Evolutionary conservation across 768 basidiomycete genomes (phyloP).

Genomic region (Boletus barrowsii): DNA sequence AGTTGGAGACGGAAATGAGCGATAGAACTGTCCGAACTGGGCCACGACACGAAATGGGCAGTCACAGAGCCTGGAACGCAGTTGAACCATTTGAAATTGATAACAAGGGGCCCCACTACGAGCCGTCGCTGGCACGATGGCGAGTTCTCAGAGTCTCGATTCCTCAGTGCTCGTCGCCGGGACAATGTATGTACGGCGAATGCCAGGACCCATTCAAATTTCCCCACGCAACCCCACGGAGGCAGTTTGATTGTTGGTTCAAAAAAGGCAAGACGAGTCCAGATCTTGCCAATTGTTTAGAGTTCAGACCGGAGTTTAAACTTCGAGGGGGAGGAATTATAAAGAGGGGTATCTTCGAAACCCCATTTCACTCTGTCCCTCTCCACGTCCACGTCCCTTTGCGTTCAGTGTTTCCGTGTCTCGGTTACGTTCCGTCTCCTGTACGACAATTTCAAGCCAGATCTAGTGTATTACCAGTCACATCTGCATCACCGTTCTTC

Average conservation of each 20-base stretch:
- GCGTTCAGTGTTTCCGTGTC: constrained; percentile 48
- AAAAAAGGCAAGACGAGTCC: constrained; percentile 22
- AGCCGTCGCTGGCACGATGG: constrained; percentile 3
- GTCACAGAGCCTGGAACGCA: background rate
- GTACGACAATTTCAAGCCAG: constrained; percentile 47
- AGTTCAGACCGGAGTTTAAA: constrained; percentile 52
- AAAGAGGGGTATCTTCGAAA: constrained; percentile 35
- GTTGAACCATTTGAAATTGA: constrained; percentile 27
- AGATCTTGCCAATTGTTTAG: constrained; percentile 21
- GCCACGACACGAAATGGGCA: background rate
- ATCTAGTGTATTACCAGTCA: constrained; percentile 46
- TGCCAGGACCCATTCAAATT: background rate
- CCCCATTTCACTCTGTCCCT: constrained; percentile 33
- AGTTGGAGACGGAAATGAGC: constrained; percentile 13
- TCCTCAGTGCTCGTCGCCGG: background rate
- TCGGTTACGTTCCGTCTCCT: constrained; percentile 56
- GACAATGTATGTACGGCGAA: background rate
- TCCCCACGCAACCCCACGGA: constrained; percentile 7
- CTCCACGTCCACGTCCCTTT: constrained; percentile 49
- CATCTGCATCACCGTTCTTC: constrained; percentile 20
- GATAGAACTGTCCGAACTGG: background rate
- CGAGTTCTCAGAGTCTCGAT: background rate
- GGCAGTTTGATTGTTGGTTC: constrained; percentile 17
- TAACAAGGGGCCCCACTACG: constrained; percentile 5
- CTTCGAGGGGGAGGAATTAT: constrained; percentile 37